A percentile compares a stretch with the other conserved stretches of the same genome.
phyloP scores from a whole-genome alignment of 768 basidiomycete genomes.

The Guyanaporus albipodus region DNA sequence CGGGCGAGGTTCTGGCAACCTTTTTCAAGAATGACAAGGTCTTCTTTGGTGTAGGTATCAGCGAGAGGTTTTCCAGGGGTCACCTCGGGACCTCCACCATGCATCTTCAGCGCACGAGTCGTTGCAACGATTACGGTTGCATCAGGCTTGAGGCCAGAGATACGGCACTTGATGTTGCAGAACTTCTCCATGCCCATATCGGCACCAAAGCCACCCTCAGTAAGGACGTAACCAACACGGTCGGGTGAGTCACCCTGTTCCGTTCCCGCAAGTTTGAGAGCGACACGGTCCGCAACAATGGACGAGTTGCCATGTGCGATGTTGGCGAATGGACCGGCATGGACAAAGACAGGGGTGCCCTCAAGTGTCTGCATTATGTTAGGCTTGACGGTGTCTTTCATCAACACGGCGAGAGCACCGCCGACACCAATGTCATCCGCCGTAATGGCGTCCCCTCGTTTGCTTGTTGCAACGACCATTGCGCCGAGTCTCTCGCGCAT shows the following conservation, averaged over 20 bases:
- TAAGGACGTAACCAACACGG: conserved; percentile 90
- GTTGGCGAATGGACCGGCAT: conserved; percentile 98
- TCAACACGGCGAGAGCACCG: conserved; percentile 91
- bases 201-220: conserved; percentile 97
- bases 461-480: conserved; percentile 96
- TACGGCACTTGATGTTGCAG: conserved; percentile 98
- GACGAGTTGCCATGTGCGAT: conserved; percentile 99
- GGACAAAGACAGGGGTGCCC: conserved; percentile 98
- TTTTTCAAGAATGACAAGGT: conserved; percentile 82
- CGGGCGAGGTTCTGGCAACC: conserved; percentile 91
- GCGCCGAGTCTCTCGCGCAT: conserved; percentile 90
- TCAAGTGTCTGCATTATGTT: conserved; percentile 98
- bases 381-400: conserved; percentile 99
- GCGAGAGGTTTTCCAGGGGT: conserved; percentile 92
- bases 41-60: conserved; percentile 91
- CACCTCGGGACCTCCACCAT: conserved; percentile 96
- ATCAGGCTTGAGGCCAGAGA: conserved; percentile 89
- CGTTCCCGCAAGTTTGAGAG: conserved; percentile 93
- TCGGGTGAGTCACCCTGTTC: conserved; percentile 84
- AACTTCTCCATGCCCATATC: conserved; percentile 99
- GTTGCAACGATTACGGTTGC: conserved; percentile 96
- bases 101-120: conserved; percentile 98
- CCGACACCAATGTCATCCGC: conserved; percentile 95
- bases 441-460: conserved; percentile 86
- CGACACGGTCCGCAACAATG: conserved; percentile 95